Evolutionary conservation across 768 basidiomycete genomes (phyloP).

Genomic region (Kwoniella botswanensis): DNA sequence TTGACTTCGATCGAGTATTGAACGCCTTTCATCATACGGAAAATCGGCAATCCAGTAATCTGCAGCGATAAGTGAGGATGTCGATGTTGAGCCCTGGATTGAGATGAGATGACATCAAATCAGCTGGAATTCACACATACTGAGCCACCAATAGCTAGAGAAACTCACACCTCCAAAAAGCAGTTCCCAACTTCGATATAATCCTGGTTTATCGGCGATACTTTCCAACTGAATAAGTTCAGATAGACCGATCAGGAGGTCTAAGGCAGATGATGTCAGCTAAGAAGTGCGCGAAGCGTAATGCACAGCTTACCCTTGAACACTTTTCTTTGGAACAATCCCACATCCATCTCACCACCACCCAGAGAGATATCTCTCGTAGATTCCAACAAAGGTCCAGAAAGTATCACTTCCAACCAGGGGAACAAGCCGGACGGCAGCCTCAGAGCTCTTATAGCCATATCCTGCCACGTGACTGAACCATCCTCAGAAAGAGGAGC

Average conservation of each 20-base stretch:
- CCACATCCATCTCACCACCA: conserved; percentile 65
- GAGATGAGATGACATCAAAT: conserved; percentile 63
- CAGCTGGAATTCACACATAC: conserved; percentile 56
- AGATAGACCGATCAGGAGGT: conserved; percentile 73
- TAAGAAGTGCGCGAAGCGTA: conserved; percentile 8
- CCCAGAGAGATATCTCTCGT: conserved; percentile 72
- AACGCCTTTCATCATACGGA: conserved; percentile 70
- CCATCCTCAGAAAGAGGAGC: conserved; percentile 63
- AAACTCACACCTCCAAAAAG: conserved; percentile 47
- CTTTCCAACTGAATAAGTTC: conserved; percentile 76
- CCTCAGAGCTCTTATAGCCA: conserved; percentile 67
- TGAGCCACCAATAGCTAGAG: conserved; percentile 11
- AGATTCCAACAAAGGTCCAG: conserved; percentile 66
- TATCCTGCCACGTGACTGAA: conserved; percentile 65
- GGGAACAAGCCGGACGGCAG: conserved; percentile 61
- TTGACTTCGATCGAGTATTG: conserved; percentile 80
- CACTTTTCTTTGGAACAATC: conserved; percentile 74
- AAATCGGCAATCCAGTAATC: conserved; percentile 86
- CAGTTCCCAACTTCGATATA: conserved; percentile 50
- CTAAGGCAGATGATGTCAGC: conserved; percentile 58
- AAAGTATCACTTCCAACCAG: conserved; percentile 43
- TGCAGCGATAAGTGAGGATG: conserved; percentile 67
- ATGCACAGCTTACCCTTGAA: conserved; percentile 70
- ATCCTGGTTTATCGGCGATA: conserved; percentile 60
- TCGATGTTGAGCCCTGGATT: conserved; percentile 75